Evolutionary conservation across 306 rosid species (phyloP), one percentile per base, ranked within the genome.

Genomic region (Sphenostylis stenocarpa): DNA sequence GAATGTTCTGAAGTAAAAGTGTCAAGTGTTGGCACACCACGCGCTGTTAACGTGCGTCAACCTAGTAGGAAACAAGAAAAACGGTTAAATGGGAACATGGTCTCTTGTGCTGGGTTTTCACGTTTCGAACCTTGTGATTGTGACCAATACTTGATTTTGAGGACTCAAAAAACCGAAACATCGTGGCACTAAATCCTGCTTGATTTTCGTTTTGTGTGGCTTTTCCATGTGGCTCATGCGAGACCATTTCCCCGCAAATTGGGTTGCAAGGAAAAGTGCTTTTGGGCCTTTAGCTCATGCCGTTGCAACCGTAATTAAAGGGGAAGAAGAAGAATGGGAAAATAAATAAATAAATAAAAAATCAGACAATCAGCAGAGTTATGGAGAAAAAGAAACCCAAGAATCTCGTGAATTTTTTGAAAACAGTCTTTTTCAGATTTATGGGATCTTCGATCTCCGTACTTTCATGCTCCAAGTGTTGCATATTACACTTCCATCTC

Each of bases 131-230:
- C 57, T 9, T 14, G 33, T n/a, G 81, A 67, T 29, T 41, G 69
- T 11, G 69, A 77, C 69, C 14, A 70, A 79, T 19, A 15, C 73
- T 62, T 62, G 67, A 72, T 72, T 79, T 72, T 72, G 72, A 20
- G 45, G 76, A 47, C 70, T 34, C 17, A 3, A 53, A 28, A 31
- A 57, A 55, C 7, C 16, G 4, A 17, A 57, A 45, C 70, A 44
- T 44, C 11, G 13, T 67, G 26, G 60, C 84, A 67, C 51, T 5
- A 67, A 67, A 7, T 47, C 65, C 26, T 80, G 72, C 83, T 44
- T 72, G 66, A 77, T 82, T 77, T 56, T 77, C 82, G 86, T 77
- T 44, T 45, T 64, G 60, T 45, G 38, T 49, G 49, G 21, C 58
- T 57, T 74, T 36, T 47, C 66, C 77, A 73, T 61, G 66, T 75